A percentile compares a stretch with the other conserved stretches of the same genome.
Evolutionary conservation across 805 yeast genomes (phyloP).

Genomic region (Candida nitratophila): DNA sequence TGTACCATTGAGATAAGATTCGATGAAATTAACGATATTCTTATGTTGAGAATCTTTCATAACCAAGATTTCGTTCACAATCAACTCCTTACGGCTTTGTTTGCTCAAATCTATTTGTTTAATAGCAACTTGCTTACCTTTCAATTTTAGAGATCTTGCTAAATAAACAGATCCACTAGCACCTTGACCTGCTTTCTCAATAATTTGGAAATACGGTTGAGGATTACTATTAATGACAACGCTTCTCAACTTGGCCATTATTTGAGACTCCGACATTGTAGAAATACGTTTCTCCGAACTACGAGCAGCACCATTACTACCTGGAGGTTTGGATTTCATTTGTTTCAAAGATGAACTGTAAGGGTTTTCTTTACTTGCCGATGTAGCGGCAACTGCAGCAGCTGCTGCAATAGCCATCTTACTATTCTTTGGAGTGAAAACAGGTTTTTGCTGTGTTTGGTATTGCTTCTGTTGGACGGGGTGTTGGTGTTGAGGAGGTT

Average conservation of each 20-base stretch:
- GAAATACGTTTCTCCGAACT: slow-evolving; percentile 41
- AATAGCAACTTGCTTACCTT: slow-evolving; percentile 75
- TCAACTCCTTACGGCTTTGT: slow-evolving; percentile 92
- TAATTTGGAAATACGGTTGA: slow-evolving; percentile 65
- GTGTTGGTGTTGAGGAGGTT: neutral
- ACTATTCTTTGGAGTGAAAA: slow-evolving; percentile 7
- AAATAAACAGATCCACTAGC: slow-evolving; percentile 94
- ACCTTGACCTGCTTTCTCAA: slow-evolving; percentile 93
- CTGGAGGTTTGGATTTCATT: slow-evolving; percentile 10
- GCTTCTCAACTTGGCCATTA: slow-evolving; percentile 70
- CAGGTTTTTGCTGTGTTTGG: slow-evolving; percentile 12
- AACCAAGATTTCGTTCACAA: slow-evolving; percentile 90
- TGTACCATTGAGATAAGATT: slow-evolving; percentile 74
- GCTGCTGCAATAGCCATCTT: slow-evolving; percentile 27
- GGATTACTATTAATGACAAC: slow-evolving; percentile 87
- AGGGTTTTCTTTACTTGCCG: slow-evolving; percentile 1
- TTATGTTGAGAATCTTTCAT: slow-evolving; percentile 95
- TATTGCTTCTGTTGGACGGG: slow-evolving; percentile 14
- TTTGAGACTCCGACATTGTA: slow-evolving; percentile 78
- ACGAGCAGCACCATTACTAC: slow-evolving; percentile 18
- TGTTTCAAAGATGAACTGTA: neutral
- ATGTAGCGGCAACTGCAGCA: slow-evolving; percentile 24
- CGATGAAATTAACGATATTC: slow-evolving; percentile 91
- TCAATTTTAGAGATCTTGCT: slow-evolving; percentile 53
- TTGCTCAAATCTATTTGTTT: slow-evolving; percentile 90